phyloP scores from a whole-genome alignment of 1,139 yeast species.

The Pichiaceae sp. region DNA sequence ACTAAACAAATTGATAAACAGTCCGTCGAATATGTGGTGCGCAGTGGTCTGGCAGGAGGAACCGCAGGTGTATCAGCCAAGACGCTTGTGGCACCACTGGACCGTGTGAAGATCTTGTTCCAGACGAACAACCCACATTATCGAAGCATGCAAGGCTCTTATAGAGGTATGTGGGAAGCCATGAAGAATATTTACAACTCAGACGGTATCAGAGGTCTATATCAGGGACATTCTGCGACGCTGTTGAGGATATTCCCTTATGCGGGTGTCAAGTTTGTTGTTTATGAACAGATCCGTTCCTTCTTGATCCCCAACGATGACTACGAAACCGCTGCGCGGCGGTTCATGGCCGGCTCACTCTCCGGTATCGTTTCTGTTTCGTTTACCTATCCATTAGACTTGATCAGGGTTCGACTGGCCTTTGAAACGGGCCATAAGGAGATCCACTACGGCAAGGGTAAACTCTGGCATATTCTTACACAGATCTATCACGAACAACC shows the following conservation, averaged over 20 bases:
- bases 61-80: slow-evolving; percentile 93
- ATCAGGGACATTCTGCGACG: slow-evolving; percentile 95
- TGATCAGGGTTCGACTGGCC: slow-evolving; percentile 85
- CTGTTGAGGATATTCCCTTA: slow-evolving; percentile 87
- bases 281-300: slow-evolving; percentile 86
- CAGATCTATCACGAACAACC: slow-evolving; percentile 61
- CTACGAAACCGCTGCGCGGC: slow-evolving; percentile 71
- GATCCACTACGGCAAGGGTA: slow-evolving; percentile 33
- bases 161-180: slow-evolving; percentile 69
- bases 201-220: slow-evolving; percentile 79
- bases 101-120: slow-evolving; percentile 85
- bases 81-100: slow-evolving; percentile 90
- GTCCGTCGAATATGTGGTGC: slow-evolving; percentile 66
- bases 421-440: slow-evolving; percentile 57
- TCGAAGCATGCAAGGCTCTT: slow-evolving; percentile 69
- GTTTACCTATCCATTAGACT: slow-evolving; percentile 86
- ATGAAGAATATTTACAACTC: slow-evolving; percentile 52
- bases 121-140: slow-evolving; percentile 94
- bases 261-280: slow-evolving; percentile 96
- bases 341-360: slow-evolving; percentile 83
- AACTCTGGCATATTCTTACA: slow-evolving; percentile 43
- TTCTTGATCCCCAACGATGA: slow-evolving; percentile 64
- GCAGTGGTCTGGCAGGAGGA: slow-evolving; percentile 93
- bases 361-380: slow-evolving; percentile 85
- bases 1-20: slow-evolving; percentile 67